Conservation (phyloP, 2,329 filamentous ascomycete species). For the Cytospora paraplurivora region DNA sequence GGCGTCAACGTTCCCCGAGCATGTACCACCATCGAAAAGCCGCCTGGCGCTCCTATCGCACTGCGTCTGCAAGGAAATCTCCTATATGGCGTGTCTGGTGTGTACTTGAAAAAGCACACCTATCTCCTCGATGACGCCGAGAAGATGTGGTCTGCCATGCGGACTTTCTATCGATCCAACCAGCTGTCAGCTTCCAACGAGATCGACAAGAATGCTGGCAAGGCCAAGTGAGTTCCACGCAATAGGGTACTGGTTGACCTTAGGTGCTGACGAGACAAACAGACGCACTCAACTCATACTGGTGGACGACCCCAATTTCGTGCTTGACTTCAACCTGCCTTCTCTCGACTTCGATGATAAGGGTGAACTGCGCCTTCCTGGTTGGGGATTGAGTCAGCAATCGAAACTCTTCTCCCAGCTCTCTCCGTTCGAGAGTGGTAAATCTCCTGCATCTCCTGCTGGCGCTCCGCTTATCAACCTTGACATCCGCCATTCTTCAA, state of each 20-base stretch:
- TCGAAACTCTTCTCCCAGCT: conserved; percentile 48
- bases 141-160: conserved; percentile 73
- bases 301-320: conserved; percentile 79
- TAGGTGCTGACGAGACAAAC: conserved; percentile 23
- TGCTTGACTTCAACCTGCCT: conserved; percentile 65
- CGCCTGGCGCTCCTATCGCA: conserved; percentile 78
- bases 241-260: neutral
- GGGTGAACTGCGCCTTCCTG: conserved; percentile 36
- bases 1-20: conserved; percentile 85
- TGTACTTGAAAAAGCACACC: conserved; percentile 83
- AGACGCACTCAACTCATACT: conserved; percentile 78
- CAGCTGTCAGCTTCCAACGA: conserved; percentile 48
- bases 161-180: conserved; percentile 62
- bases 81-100: conserved; percentile 80
- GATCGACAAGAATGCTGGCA: conserved; percentile 71
- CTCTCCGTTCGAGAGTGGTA: conserved; percentile 43
- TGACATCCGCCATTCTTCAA: conserved; percentile 28
- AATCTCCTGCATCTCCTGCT: conserved; percentile 38
- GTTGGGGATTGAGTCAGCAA: conserved; percentile 39
- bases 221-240: conserved; percentile 62
- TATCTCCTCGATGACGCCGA: conserved; percentile 84
- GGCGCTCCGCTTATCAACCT: conserved; percentile 27
- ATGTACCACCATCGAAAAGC: conserved; percentile 84
- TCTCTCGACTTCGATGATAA: conserved; percentile 52
- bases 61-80: conserved; percentile 87